Evolutionary conservation across 495 filamentous ascomycete species (phyloP).

Genomic region (Annulohypoxylon nitens): DNA sequence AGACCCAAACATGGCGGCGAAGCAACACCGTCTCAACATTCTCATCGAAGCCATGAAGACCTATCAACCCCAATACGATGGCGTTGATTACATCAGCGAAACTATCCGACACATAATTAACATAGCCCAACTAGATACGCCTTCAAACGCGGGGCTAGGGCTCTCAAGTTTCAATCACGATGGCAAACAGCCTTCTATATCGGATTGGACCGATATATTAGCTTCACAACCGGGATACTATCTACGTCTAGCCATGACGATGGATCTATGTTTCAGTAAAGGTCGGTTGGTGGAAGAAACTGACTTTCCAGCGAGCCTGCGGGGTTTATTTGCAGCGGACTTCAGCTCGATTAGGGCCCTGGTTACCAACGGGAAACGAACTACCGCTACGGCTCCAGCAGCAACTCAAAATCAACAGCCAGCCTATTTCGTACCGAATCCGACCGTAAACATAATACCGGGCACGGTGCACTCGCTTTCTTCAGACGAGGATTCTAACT

Average conservation of each 20-base stretch:
- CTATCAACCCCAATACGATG: conserved; percentile 54
- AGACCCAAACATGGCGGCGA: conserved; percentile 44
- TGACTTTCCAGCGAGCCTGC: conserved; percentile 51
- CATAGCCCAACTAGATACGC: conserved; percentile 48
- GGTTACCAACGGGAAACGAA: conserved; percentile 26
- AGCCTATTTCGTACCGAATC: conserved; percentile 25
- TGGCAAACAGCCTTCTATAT: conserved; percentile 44
- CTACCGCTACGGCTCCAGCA: not conserved
- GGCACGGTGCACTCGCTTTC: conserved; percentile 49
- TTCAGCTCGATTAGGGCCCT: conserved; percentile 50
- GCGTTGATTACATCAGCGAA: conserved; percentile 53
- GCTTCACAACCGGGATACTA: conserved; percentile 50
- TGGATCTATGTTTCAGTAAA: conserved; percentile 53
- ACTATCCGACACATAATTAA: conserved; percentile 54
- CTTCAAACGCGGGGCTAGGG: conserved; percentile 25
- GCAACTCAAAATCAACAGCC: conserved; percentile 4
- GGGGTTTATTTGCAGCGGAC: conserved; percentile 50
- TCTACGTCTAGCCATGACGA: conserved; percentile 52
- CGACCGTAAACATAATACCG: conserved; percentile 35
- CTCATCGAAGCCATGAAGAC: conserved; percentile 56
- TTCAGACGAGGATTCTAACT: conserved; percentile 49
- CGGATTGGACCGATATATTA: conserved; percentile 53
- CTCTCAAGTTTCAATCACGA: conserved; percentile 21
- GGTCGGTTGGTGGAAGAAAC: conserved; percentile 50
- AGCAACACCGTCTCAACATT: conserved; percentile 55